Base-by-base conservation (phyloP, 768 basidiomycete genomes). In the Mycena floridula region DNA sequence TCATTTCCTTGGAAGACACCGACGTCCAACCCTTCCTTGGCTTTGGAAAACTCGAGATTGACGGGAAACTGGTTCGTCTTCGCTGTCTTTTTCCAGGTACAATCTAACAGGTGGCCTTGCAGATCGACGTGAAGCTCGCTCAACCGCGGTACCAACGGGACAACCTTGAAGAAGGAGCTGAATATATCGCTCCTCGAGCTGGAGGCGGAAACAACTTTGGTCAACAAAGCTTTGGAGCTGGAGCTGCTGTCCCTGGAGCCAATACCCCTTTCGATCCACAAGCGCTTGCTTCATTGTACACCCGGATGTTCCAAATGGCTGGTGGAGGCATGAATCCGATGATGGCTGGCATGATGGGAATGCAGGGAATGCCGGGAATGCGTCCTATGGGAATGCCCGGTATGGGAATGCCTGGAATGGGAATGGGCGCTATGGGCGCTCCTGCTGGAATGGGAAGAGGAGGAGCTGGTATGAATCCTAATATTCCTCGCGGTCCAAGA, bases 91-190 rank as follows among this genome's bases (percentile, higher is more conserved):
- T 32, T 32, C 28, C 16, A 16, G 9, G 28, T 32, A 16, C 9
- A 9, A 16, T 9, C 28, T 9, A 32, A 9, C 11, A 32, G 9
- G 28, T 16, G 28, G 28, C 28, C 11, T 9, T 32, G 2, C 48
- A 97, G 95, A 94, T 99, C 55, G 96, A 98, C 59, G 93, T 98
- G 38, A 98, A 97, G 65, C 76, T 92, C 37, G 96, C 95, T 1
- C 93, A 96, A 60, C 93, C 93, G 3, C 79, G 92, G 36, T 85
- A 81, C 55, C 85, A 87, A 56, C 79, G 86, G 25, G 81, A 89
- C 60, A n/a, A n/a, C n/a, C n/a, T n/a, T n/a, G n/a, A n/a, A n/a
- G n/a, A n/a, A n/a, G n/a, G n/a, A n/a, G n/a, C n/a, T n/a, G n/a
- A n/a, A n/a, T n/a, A n/a, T n/a, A n/a, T n/a, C n/a, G n/a, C n/a